These are phyloP conservation scores for Simplicillium aogashimaense DNA, from an alignment of 2,329 filamentous ascomycete species.

Conservation along the genomic window DNA sequence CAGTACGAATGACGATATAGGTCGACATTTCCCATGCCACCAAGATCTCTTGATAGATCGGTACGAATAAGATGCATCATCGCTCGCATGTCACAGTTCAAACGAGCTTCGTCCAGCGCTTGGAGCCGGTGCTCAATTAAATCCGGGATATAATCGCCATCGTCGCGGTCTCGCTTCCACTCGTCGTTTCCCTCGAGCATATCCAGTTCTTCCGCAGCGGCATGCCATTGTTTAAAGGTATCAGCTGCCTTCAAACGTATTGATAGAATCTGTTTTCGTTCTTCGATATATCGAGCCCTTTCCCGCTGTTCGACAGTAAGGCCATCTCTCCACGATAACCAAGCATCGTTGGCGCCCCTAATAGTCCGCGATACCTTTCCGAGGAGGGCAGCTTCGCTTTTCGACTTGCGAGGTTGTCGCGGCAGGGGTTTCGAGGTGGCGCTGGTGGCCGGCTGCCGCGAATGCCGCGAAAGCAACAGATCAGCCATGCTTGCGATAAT, in stretches of 20 bases:
- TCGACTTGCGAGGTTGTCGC: neutral
- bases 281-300: slow-evolving; percentile 35
- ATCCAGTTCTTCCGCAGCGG: slow-evolving; percentile 69
- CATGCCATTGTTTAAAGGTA: slow-evolving; percentile 62
- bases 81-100: slow-evolving; percentile 58
- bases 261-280: slow-evolving; percentile 52
- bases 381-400: neutral
- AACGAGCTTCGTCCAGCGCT: slow-evolving; percentile 65
- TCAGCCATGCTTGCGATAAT: slow-evolving; percentile 5
- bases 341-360: slow-evolving; percentile 27
- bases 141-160: slow-evolving; percentile 60
- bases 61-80: slow-evolving; percentile 81
- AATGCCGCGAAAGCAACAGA: slow-evolving; percentile 5
- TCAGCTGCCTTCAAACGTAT: slow-evolving; percentile 59
- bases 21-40: slow-evolving; percentile 73
- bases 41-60: slow-evolving; percentile 68
- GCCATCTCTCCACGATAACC: slow-evolving; percentile 43
- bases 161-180: slow-evolving; percentile 61
- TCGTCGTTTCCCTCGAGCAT: slow-evolving; percentile 66
- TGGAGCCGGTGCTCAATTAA: slow-evolving; percentile 61
- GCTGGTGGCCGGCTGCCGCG: neutral
- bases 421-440: neutral
- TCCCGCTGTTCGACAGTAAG: slow-evolving; percentile 39
- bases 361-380: slow-evolving; percentile 19
- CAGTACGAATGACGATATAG: slow-evolving; percentile 78